Conservation (phyloP, 2,329 filamentous ascomycete genomes). For the Sclerotinia subarctica region DNA sequence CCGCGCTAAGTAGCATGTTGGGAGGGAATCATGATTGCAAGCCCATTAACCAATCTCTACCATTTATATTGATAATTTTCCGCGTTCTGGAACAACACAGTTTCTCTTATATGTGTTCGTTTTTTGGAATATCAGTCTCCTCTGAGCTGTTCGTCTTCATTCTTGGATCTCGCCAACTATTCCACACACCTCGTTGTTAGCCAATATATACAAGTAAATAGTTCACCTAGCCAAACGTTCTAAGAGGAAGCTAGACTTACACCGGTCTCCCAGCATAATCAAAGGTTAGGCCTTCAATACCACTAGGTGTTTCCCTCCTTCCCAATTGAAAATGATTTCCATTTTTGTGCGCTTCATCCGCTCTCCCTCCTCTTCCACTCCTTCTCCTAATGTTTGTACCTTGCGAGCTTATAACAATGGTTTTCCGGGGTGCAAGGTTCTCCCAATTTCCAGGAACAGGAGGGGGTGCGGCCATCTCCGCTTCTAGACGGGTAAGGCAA, state of each 20-base stretch:
- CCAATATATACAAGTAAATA: background rate
- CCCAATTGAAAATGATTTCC: background rate
- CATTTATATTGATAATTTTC: too few species aligned
- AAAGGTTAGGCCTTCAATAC: conserved; percentile 4
- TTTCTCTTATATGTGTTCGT: background rate
- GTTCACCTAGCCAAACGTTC: background rate
- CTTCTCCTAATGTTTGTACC: background rate
- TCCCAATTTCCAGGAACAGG: conserved; percentile 4
- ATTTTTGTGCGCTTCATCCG: too few species aligned
- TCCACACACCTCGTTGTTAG: background rate
- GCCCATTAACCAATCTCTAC: background rate
- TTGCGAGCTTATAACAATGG: too few species aligned
- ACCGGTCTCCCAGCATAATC: conserved; percentile 15
- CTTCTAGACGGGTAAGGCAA: background rate
- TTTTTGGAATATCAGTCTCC: background rate
- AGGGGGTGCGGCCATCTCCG: conserved; percentile 1
- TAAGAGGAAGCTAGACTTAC: background rate
- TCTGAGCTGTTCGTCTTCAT: background rate
- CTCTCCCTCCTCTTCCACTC: background rate
- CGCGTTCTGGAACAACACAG: background rate
- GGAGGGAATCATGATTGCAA: too few species aligned
- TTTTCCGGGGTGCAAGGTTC: background rate
- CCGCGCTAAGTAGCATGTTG: background rate
- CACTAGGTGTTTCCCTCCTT: conserved; percentile 3
- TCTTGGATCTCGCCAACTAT: conserved; percentile 10